phyloP scores from a whole-genome alignment of 2,329 filamentous ascomycete species.

The Pseudocercospora cruenta region DNA sequence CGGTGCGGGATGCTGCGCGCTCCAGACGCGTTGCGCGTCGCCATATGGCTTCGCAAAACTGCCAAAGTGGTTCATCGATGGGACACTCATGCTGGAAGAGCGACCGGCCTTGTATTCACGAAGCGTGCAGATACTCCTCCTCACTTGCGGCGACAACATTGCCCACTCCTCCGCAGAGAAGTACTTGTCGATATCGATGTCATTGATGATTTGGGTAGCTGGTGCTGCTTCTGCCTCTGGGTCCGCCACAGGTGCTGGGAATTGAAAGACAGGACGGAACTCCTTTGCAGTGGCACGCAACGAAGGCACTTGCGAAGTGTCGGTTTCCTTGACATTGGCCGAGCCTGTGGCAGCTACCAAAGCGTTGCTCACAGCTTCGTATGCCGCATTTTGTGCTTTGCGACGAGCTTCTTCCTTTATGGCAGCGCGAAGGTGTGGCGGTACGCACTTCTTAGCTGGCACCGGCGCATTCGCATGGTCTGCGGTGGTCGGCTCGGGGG shows the following conservation, averaged over 20 bases:
- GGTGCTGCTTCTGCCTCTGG: conserved; percentile 11
- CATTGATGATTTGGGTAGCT: neutral
- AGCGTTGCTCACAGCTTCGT: conserved; percentile 9
- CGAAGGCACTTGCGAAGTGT: conserved; percentile 16
- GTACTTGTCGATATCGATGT: conserved; percentile 9
- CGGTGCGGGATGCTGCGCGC: neutral
- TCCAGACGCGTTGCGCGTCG: neutral
- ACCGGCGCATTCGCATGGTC: neutral
- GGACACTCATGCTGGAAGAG: neutral
- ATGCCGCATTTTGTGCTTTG: conserved; percentile 1
- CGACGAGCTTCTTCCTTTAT: conserved; percentile 5
- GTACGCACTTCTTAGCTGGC: conserved; percentile 16
- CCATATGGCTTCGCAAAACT: neutral
- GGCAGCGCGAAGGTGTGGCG: conserved; percentile 20
- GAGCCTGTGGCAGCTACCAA: neutral
- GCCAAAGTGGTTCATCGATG: neutral
- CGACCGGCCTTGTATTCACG: conserved; percentile 1
- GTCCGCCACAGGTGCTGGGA: neutral
- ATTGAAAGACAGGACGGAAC: conserved; percentile 30
- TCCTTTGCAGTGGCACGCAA: conserved; percentile 33
- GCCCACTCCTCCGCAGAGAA: conserved; percentile 17
- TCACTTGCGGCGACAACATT: conserved; percentile 5
- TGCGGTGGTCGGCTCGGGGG: neutral
- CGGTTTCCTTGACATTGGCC: neutral
- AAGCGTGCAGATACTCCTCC: conserved; percentile 9